phyloP scores from a whole-genome alignment of 2,329 filamentous ascomycete species.

The Mariannaea elegans region DNA sequence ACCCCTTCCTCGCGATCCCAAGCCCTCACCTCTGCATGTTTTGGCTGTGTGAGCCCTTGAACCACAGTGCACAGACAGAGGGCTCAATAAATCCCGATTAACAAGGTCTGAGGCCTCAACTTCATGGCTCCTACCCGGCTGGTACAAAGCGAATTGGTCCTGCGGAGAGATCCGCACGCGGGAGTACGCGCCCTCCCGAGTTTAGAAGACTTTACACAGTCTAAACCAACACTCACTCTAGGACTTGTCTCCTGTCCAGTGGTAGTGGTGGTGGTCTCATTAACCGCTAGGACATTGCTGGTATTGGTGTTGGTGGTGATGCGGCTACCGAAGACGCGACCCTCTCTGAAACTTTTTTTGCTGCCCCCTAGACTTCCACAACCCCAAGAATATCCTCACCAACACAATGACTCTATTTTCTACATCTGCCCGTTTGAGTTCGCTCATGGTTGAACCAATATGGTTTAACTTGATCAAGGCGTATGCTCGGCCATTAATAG shows the following conservation, averaged over 20 bases:
- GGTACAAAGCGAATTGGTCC: not conserved
- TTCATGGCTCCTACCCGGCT: not conserved
- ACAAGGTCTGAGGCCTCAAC: not conserved
- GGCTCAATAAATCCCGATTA: not conserved
- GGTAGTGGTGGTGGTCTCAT: not conserved
- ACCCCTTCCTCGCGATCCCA: not conserved
- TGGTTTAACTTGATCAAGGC: not conserved
- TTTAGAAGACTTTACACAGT: slow-evolving; percentile 7
- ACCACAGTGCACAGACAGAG: not conserved
- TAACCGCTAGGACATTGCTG: not conserved
- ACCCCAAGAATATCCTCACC: not conserved
- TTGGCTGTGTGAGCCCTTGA: not conserved
- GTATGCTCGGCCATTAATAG: not conserved
- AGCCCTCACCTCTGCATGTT: not conserved
- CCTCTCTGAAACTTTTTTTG: slow-evolving; percentile 31
- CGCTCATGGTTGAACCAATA: not conserved
- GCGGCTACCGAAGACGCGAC: slow-evolving; percentile 31
- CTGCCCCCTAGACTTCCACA: not conserved
- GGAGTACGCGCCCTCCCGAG: not conserved
- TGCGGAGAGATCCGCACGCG: not conserved
- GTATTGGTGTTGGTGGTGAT: slow-evolving; percentile 14
- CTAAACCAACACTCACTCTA: slow-evolving; percentile 17
- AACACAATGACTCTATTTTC: slow-evolving; percentile 13
- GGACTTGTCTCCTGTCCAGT: slow-evolving; percentile 21
- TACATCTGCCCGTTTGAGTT: slow-evolving; percentile 9